Conservation (phyloP, 2,329 filamentous ascomycete genomes). For the Dactylellina drechsleri region DNA sequence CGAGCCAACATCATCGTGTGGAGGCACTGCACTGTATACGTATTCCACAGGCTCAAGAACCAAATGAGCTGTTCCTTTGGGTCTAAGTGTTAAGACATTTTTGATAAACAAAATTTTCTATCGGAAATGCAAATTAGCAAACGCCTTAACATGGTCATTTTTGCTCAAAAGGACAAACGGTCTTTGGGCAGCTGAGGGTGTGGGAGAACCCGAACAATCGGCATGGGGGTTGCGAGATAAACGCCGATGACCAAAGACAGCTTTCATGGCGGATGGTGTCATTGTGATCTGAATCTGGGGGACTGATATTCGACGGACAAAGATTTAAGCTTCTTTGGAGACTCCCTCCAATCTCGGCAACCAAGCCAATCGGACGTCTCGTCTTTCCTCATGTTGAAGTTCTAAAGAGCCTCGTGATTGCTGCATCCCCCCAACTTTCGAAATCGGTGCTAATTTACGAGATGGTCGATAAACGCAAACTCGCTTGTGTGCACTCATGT, state of each 20-base stretch:
- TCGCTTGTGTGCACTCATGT: constrained; percentile 33
- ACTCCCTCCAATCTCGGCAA: constrained; percentile 43
- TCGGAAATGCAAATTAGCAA: constrained; percentile 11
- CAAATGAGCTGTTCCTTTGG: constrained; percentile 43
- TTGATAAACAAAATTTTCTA: background rate
- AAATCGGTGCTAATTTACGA: too few relatives aligned
- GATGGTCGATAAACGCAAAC: background rate
- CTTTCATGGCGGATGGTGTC: constrained; percentile 30
- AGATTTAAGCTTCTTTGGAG: constrained; percentile 48
- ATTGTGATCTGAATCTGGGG: background rate
- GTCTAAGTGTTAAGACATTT: constrained; percentile 19
- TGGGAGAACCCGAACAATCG: constrained; percentile 18
- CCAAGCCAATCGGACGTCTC: constrained; percentile 32
- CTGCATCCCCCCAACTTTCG: background rate
- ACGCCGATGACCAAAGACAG: background rate
- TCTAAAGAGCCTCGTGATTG: constrained; percentile 5
- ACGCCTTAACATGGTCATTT: constrained; percentile 12
- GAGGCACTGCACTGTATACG: constrained; percentile 8
- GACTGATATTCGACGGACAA: background rate
- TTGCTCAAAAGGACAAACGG: constrained; percentile 20
- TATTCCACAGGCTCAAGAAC: constrained; percentile 8
- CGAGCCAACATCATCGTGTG: constrained; percentile 29
- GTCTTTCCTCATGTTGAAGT: constrained; percentile 12
- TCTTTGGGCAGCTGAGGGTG: constrained; percentile 21
- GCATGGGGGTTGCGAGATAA: constrained; percentile 41